phyloP scores from a whole-genome alignment of 495 filamentous ascomycete species.

The Melanomma pulvis-pyrius region DNA sequence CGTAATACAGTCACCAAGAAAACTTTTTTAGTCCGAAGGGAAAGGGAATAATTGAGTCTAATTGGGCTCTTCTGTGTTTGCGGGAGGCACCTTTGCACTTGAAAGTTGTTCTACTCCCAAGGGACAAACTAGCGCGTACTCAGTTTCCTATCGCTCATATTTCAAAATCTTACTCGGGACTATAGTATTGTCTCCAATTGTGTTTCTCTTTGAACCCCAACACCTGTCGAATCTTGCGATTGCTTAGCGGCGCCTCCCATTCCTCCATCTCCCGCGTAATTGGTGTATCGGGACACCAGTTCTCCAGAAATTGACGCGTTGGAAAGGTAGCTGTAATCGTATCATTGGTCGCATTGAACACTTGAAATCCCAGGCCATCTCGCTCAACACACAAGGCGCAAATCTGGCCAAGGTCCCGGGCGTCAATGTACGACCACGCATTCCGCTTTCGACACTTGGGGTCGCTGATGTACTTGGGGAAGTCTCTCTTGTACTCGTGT shows the following conservation, averaged over 20 bases:
- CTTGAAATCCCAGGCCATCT: constrained; percentile 56
- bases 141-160: no score
- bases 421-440: constrained; percentile 65
- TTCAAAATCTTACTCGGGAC: constrained; percentile 33
- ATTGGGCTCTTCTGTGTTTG: no score
- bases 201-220: constrained; percentile 61
- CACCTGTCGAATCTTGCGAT: constrained; percentile 61
- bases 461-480: constrained; percentile 53
- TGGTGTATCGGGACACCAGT: constrained; percentile 50
- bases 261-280: constrained; percentile 58
- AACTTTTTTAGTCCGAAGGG: no score
- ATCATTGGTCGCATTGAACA: constrained; percentile 66
- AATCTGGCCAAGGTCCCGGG: constrained; percentile 62
- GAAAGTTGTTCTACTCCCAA: no score
- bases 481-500: constrained; percentile 59
- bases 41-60: no score
- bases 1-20: no score
- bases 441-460: constrained; percentile 56
- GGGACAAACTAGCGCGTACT: no score
- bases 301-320: constrained; percentile 55
- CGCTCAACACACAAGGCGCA: constrained; percentile 49
- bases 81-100: no score
- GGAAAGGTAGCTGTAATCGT: constrained; percentile 55
- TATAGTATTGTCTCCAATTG: constrained; percentile 54
- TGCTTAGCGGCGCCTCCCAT: constrained; percentile 60